Evolutionary conservation across 2,329 filamentous ascomycete genomes (phyloP).

Genomic region (Anthostomella pinea): DNA sequence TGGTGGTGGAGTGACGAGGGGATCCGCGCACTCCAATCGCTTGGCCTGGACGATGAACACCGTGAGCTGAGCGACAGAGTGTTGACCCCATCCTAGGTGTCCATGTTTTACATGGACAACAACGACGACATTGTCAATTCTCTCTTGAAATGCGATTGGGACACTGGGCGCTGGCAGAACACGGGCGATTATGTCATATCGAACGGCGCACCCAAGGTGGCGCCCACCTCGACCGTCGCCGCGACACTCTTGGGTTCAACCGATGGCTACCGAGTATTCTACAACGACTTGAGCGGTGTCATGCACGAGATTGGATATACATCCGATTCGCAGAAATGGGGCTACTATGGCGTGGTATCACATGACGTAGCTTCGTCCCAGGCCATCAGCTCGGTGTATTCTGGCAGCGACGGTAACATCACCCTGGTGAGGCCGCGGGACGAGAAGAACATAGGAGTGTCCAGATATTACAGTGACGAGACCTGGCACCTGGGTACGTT

Average conservation of each 20-base stretch:
- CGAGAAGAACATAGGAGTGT: conserved; percentile 30
- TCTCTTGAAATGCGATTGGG: conserved; percentile 34
- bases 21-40: no score
- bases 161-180: conserved; percentile 32
- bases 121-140: conserved; percentile 32
- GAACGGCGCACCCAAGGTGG: conserved; percentile 20
- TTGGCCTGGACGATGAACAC: no score
- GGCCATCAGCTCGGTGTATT: conserved; percentile 31
- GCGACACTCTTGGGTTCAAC: conserved; percentile 31
- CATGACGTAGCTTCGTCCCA: conserved; percentile 26
- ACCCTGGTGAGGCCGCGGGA: conserved; percentile 34
- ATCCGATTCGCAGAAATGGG: conserved; percentile 24
- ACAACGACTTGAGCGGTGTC: conserved; percentile 31
- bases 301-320: conserved; percentile 35
- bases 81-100: conserved; percentile 30
- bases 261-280: conserved; percentile 38
- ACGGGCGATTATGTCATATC: conserved; percentile 33
- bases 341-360: conserved; percentile 31
- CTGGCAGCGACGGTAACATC: conserved; percentile 29
- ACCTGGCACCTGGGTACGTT: conserved; percentile 35
- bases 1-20: no score
- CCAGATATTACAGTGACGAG: conserved; percentile 26
- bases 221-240: conserved; percentile 31
- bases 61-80: no score
- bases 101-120: conserved; percentile 34